Evolutionary conservation across 257 asterid species (phyloP), one percentile per base, ranked within the genome.

Genomic region (Parsonsia alboflavescens): DNA sequence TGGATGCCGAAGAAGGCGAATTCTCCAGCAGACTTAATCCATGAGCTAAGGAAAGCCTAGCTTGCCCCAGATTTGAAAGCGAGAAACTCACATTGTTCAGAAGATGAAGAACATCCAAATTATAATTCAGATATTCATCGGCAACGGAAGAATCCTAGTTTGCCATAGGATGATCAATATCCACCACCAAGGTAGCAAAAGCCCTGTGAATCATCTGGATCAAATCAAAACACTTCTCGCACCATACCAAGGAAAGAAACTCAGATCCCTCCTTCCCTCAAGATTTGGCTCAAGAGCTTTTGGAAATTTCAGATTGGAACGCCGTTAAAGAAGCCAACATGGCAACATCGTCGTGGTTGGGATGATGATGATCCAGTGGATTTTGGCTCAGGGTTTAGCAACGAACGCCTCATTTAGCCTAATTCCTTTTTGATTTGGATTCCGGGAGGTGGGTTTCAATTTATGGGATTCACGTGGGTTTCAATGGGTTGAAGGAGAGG

Each of bases 121-220:
- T 84, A 80, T 84, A 81, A 30, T 70, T 78, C 75, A 87, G 84
- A 63, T 86, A 92, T 41, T 84, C 88, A 17, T 87, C 86, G 5
- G 83, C 73, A 67, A 81, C 82, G 49, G 50, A 58, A 4, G 70
- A 66, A 6, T 88, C 83, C 97, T 91, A 90, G 73, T 53, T 78
- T 44, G 21, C 73, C 83, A 83, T 82, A 17, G 93, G 96, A 61
- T 83, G 77, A 80, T 90, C 93, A 50, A 88, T 63, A 64, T 84
- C 85, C 49, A 80, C 82, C 73, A 75, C 88, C 70, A 90, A 74
- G 66, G 80, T 78, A 0, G 90, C 82, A 19, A 92, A 87, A 30
- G 95, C 92, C 67, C 58, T 71, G 82, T 82, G 78, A 46, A 75
- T 73, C 61, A 80, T 1, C 48, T 76, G 78, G 3, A 89, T 76